These are phyloP conservation scores for Candida xyloterini DNA, from an alignment of 805 yeast genomes.

Conservation along the genomic window DNA sequence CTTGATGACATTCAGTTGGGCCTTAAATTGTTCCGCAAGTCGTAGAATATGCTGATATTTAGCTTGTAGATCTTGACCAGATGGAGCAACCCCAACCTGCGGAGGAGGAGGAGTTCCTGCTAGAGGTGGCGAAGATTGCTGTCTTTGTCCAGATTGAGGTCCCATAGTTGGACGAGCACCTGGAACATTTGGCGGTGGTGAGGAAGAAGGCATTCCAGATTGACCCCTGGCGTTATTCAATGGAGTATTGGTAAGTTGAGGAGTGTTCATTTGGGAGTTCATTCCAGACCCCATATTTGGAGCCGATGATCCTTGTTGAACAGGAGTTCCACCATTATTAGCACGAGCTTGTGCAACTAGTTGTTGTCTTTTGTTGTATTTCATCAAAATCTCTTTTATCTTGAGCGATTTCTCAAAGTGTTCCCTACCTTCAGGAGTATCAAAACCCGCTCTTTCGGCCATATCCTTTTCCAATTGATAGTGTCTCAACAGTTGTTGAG, in stretches of 20 bases:
- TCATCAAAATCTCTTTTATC: slow-evolving; percentile 57
- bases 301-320: slow-evolving; percentile 11
- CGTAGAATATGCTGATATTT: slow-evolving; percentile 44
- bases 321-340: slow-evolving; percentile 16
- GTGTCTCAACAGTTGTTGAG: slow-evolving; percentile 57
- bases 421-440: slow-evolving; percentile 59
- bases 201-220: slow-evolving; percentile 8
- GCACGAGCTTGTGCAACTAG: slow-evolving; percentile 28
- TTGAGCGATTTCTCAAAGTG: slow-evolving; percentile 61
- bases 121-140: slow-evolving; percentile 9
- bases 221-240: slow-evolving; percentile 11
- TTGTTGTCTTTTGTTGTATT: slow-evolving; percentile 32
- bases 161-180: slow-evolving; percentile 27
- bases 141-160: slow-evolving; percentile 12
- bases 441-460: slow-evolving; percentile 61
- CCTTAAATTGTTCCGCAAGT: slow-evolving; percentile 46
- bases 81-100: slow-evolving; percentile 25
- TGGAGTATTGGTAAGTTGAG: slow-evolving; percentile 15
- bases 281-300: slow-evolving; percentile 9
- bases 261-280: slow-evolving; percentile 10
- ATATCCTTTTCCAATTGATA: slow-evolving; percentile 56
- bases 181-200: slow-evolving; percentile 17
- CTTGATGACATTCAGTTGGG: slow-evolving; percentile 49
- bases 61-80: slow-evolving; percentile 30
- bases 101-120: slow-evolving; percentile 6